Conservation (phyloP, 768 basidiomycete genomes). For the Suillus hirtellus region DNA sequence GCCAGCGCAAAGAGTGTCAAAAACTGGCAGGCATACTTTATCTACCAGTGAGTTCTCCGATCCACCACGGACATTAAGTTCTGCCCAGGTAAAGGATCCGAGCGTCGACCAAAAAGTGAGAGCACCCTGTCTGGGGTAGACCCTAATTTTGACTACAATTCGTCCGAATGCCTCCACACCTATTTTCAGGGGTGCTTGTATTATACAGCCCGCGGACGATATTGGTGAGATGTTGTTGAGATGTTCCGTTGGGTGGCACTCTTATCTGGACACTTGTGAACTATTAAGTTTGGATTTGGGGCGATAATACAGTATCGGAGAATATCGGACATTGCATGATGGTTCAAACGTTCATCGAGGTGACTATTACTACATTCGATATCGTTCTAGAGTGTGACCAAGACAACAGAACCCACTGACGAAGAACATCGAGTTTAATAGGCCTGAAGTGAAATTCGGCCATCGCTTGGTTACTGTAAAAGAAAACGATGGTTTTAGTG, state of each 20-base stretch:
- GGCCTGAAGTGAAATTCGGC: background rate
- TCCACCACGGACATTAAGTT: too few relatives aligned
- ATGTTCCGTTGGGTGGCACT: background rate
- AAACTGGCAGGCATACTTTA: too few relatives aligned
- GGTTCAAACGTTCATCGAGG: background rate
- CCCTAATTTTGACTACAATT: too few relatives aligned
- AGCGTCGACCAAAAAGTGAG: too few relatives aligned
- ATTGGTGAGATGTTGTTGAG: background rate
- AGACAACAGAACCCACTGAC: background rate
- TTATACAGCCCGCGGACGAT: background rate
- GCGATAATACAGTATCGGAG: background rate
- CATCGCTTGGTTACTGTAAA: background rate
- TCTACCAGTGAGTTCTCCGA: too few relatives aligned
- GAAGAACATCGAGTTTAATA: background rate
- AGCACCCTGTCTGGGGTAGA: too few relatives aligned
- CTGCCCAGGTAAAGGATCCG: too few relatives aligned
- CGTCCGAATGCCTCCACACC: too few relatives aligned
- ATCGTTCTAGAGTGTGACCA: background rate
- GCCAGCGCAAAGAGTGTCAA: too few relatives aligned
- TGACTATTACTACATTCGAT: background rate
- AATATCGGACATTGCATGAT: background rate
- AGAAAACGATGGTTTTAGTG: background rate
- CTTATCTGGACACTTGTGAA: background rate
- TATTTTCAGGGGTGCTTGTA: too few relatives aligned
- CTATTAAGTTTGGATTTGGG: background rate